These are phyloP conservation scores for Gonium pectorale DNA, from an alignment of 139 green algal genomes.

Conservation along the genomic window DNA sequence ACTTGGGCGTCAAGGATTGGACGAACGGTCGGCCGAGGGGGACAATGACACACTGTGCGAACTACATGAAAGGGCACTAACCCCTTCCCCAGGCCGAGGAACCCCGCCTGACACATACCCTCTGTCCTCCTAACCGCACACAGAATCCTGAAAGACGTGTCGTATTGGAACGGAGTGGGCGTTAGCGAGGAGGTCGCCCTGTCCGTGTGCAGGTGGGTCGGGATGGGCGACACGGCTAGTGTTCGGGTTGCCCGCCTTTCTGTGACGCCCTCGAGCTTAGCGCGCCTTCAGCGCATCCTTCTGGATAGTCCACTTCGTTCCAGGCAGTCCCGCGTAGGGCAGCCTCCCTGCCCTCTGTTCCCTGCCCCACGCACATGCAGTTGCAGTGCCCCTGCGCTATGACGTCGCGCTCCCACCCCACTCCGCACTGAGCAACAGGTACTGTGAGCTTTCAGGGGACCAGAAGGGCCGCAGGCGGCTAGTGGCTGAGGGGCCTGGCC, in stretches of 20 bases:
- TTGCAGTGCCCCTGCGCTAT: too few relatives aligned
- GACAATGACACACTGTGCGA: not conserved
- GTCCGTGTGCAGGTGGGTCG: not conserved
- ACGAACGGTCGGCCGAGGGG: not conserved
- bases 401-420: too few relatives aligned
- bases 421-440: too few relatives aligned
- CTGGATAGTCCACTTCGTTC: not conserved
- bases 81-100: not conserved
- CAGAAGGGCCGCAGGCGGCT: too few relatives aligned
- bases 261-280: too few relatives aligned
- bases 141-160: not conserved
- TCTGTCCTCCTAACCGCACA: not conserved
- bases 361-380: too few relatives aligned
- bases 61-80: not conserved
- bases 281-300: not conserved
- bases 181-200: not conserved
- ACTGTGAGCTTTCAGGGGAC: too few relatives aligned
- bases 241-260: too few relatives aligned
- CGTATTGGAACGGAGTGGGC: not conserved
- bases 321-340: not conserved
- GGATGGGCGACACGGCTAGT: too few relatives aligned
- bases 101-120: not conserved
- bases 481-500: too few relatives aligned
- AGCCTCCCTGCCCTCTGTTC: not conserved
- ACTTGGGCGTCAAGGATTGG: not conserved